Base-by-base conservation (phyloP, 192 early-diverging fungal species). In the Backusella westeae region DNA sequence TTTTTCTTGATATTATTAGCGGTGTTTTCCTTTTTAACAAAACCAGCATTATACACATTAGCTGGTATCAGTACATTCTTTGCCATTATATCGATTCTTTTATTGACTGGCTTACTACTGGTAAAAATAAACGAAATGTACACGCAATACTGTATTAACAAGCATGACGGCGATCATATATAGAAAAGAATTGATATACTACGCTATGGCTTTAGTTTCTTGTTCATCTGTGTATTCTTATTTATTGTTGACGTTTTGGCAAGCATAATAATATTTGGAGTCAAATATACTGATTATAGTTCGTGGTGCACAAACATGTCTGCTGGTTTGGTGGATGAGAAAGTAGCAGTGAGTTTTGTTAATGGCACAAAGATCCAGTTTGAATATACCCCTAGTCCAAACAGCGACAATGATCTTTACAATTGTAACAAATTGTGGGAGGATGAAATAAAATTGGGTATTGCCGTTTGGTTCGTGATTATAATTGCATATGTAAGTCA, bases 381-480 rank as follows among this genome's bases (percentile, higher is more conserved):
- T 39, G 65, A 34, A 38, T 81, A 77, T 49, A 73, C 69, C 15
- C 75, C 80, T 2, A 56, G 53, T 56, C n/a, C 53, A 21, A 21
- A 19, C n/a, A 56, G n/a, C 6, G 8, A 0, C 5, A 56, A 21
- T 6, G 79, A 80, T 56, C 70, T 75, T 35, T 80, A 75, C 34
- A 75, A 80, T 49, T 80, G 79, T 42, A 66, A 52, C 67, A 59
- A 34, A 56, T n/a, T 80, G 34, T 80, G 79, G 79, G 59, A 72
- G 15, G 74, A 75, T 38, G 79, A 80, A 38, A 34, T 80, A 15
- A 80, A 80, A 36, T 76, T 80, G 15, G 41, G 67, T 21, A 68
- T 80, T 36, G 35, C 74, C 3, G 49, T 67, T 5, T 76, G 46
- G 29, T 17, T 80, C 0, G 66, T 80, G 34, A 71, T 80, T 9